Percentiles rank a stretch among this genome's conserved stretches.
phyloP scores from a whole-genome alignment of 305 asterid genomes.

The Solanum chacoense region DNA sequence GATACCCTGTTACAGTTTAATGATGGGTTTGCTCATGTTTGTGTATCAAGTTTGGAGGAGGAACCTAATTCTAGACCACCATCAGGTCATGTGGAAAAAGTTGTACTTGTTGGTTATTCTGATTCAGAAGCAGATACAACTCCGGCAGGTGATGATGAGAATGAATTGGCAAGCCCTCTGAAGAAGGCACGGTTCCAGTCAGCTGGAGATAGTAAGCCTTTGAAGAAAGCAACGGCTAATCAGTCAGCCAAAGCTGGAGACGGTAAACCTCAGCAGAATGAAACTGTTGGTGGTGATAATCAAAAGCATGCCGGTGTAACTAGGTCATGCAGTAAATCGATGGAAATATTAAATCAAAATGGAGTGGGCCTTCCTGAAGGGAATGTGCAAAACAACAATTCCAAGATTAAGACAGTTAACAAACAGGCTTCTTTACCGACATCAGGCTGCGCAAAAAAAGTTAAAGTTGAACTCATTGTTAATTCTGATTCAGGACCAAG shows the following conservation, averaged over 20 bases:
- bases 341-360: background rate
- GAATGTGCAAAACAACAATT: conserved; percentile 7
- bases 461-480: conserved; percentile 10
- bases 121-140: conserved; percentile 1
- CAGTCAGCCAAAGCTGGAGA: background rate
- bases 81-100: background rate
- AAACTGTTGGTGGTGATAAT: conserved; percentile 8
- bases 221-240: background rate
- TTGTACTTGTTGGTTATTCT: background rate
- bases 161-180: background rate
- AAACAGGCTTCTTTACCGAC: conserved; percentile 9
- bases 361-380: conserved; percentile 8
- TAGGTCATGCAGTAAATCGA: background rate
- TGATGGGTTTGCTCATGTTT: background rate
- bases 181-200: background rate
- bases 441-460: background rate
- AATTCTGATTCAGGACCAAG: conserved; percentile 20
- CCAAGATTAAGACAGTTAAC: background rate
- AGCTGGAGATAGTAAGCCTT: background rate
- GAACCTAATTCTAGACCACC: background rate
- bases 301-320: conserved; percentile 5
- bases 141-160: background rate
- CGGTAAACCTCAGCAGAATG: background rate
- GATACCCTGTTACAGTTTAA: background rate
- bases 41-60: background rate